Base-by-base conservation (phyloP, 2,329 filamentous ascomycete genomes). In the Apiospora koreana region DNA sequence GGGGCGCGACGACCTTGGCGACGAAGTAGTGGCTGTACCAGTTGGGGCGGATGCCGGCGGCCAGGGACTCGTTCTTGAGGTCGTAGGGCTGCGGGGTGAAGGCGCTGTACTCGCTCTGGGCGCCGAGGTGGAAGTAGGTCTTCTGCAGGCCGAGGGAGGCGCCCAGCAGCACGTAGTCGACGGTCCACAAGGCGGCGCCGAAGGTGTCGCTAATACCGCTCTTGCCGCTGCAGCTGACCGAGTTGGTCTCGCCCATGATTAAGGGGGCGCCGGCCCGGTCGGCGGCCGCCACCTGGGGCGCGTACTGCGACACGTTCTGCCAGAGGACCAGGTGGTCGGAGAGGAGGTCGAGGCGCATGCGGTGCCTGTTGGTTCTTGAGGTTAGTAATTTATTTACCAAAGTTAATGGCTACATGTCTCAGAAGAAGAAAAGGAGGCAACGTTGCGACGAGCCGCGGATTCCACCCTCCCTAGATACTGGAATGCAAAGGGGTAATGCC, bases 201-300 rank as follows among this genome's bases (percentile, higher is more conserved):
- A 85, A 85, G 0, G 83, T 84, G 70, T 85, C 83, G 58, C 79
- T 80, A 65, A 86, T 80, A 14, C 85, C 84, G 21, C 78, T 77
- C 5, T 76, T 75, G 66, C 81, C 81, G 23, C 79, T 77, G 73
- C 81, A 81, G 65, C 78, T 80, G n/a, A 81, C 76, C 18, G 80
- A 82, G 75, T 86, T 86, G 1, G 83, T 86, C 78, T 86, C 85
- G 35, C 84, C 84, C 73, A 86, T 81, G 42, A 86, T 78, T 46
- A 83, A 78, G 0, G 79, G 74, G 54, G 81, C 81, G 45, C 81
- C 79, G 31, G 79, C 75, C 0, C 73, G 74, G 28, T 77, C 75
- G 1, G 83, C 81, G 3, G 81, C 79, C 1, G 75, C 73, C 1
- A 81, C 75, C 41, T 83, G 75, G 1, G 80, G 77, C 18, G 71